Evolutionary conservation across 2,329 filamentous ascomycete genomes (phyloP), one percentile per base, ranked within the genome.

Genomic region (Diaporthe ilicicola): DNA sequence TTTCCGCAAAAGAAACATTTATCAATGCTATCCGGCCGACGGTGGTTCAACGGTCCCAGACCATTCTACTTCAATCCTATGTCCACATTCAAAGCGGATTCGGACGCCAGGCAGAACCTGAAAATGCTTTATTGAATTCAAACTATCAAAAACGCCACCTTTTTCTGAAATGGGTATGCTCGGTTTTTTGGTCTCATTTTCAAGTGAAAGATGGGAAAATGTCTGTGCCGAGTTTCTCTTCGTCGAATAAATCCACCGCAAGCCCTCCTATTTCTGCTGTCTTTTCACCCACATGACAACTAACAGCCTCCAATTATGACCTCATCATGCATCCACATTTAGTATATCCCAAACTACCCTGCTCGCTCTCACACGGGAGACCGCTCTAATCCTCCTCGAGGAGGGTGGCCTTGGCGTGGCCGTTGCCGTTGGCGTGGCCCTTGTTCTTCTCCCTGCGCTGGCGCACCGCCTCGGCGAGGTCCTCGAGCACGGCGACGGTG

Each of bases 381-480:
- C 22, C 24, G 13, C 29, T 68, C 75, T 84, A 87, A 69, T 88
- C 85, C 78, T 88, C 86, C 79, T 88, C 86, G 4, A 88, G 79
- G 27, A 78, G 80, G n/a, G 84, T 87, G 19, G 84, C 81, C 78
- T 82, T 82, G 74, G 76, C 77, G 19, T 77, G 75, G 59, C 55
- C 37, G 24, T 62, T 62, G 75, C 75, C 76, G 64, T 78, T 77
- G 59, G 77, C 74, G 9, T 79, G 76, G 68, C 80, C 82, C 46
- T 80, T 81, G 76, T 84, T 86, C 51, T 83, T 70, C 76, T 89
- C 85, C 77, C 96, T 90, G 76, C 95, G 90, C 74, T 89, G 88
- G 65, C 93, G 89, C 66, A 98, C 92, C 44, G 94, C 93, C n/a
- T 90, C 90, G 7, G 96, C 95, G 37, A 98, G 88, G 76, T 95